Conservation (phyloP, 2,329 filamentous ascomycete species). For the Penicillium freii region DNA sequence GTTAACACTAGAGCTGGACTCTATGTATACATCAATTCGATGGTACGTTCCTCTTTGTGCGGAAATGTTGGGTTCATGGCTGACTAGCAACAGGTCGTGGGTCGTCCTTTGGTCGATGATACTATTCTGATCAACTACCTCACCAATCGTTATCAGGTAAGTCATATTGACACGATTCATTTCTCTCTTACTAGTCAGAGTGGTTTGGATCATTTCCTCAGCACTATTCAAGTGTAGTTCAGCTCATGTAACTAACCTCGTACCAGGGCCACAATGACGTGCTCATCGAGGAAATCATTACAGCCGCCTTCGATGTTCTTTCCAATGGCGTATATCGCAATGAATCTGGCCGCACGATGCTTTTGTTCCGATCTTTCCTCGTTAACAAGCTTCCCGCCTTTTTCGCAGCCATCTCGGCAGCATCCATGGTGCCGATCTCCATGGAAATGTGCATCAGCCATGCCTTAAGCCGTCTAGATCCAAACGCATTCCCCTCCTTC, state of each 20-base stretch:
- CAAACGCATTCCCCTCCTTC: slow-evolving; percentile 62
- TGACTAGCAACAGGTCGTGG: slow-evolving; percentile 64
- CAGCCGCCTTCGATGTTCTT: slow-evolving; percentile 84
- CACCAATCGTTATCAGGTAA: slow-evolving; percentile 77
- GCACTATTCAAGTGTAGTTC: not conserved
- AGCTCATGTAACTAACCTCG: not conserved
- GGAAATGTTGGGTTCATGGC: slow-evolving; percentile 9
- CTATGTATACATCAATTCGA: slow-evolving; percentile 80
- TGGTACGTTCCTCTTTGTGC: slow-evolving; percentile 50
- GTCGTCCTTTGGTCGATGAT: slow-evolving; percentile 81
- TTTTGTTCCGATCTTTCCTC: slow-evolving; percentile 80
- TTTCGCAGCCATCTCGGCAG: slow-evolving; percentile 56
- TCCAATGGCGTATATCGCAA: slow-evolving; percentile 79
- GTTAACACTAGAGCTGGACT: slow-evolving; percentile 76
- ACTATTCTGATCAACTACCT: slow-evolving; percentile 73
- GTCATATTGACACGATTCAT: slow-evolving; percentile 10
- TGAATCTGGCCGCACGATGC: slow-evolving; percentile 59
- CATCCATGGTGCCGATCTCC: slow-evolving; percentile 58
- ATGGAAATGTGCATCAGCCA: slow-evolving; percentile 65
- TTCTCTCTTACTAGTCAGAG: not conserved
- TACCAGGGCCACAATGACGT: slow-evolving; percentile 70
- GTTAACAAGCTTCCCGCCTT: slow-evolving; percentile 69
- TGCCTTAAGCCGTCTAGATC: slow-evolving; percentile 62
- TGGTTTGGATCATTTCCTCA: not conserved
- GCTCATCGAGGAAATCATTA: slow-evolving; percentile 76